Percentiles rank a stretch among this genome's conserved stretches.
Evolutionary conservation across 1,139 yeast species (phyloP).

Genomic region (Groenewaldozyma sp.): DNA sequence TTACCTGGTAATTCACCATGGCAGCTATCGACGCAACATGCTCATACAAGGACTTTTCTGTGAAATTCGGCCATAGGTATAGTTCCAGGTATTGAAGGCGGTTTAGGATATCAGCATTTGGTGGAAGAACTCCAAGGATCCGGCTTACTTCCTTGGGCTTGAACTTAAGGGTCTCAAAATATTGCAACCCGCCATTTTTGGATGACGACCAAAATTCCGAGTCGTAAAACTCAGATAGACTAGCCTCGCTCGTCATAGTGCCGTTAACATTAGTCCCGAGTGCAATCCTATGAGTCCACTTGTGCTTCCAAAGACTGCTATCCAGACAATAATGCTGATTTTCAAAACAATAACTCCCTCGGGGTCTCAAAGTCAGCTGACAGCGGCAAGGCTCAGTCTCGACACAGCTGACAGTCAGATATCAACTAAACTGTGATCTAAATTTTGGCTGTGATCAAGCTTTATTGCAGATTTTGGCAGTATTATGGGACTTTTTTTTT

Average conservation of each 20-base stretch:
- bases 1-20: slow-evolving; percentile 7
- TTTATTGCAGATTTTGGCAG: too few species aligned
- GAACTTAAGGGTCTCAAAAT: slow-evolving; percentile 4
- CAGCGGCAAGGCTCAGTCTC: too few species aligned
- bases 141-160: slow-evolving; percentile 7
- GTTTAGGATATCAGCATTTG: slow-evolving; percentile 11
- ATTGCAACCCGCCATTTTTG: slow-evolving; percentile 13
- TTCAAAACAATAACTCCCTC: too few species aligned
- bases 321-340: too few species aligned
- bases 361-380: too few species aligned
- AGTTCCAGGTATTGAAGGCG: slow-evolving; percentile 17
- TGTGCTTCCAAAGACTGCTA: too few species aligned
- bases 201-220: slow-evolving; percentile 16
- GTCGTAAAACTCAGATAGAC: slow-evolving; percentile 13
- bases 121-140: slow-evolving; percentile 4
- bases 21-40: slow-evolving; percentile 35
- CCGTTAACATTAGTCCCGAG: too few species aligned
- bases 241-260: too few species aligned
- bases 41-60: slow-evolving; percentile 32
- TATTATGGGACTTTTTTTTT: slow-evolving; percentile 6
- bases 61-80: slow-evolving; percentile 36
- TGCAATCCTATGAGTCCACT: too few species aligned
- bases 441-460: too few species aligned
- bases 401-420: too few species aligned
- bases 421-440: too few species aligned